Conservation (phyloP, 2,329 filamentous ascomycete genomes). For the Sclerotinia subarctica region DNA sequence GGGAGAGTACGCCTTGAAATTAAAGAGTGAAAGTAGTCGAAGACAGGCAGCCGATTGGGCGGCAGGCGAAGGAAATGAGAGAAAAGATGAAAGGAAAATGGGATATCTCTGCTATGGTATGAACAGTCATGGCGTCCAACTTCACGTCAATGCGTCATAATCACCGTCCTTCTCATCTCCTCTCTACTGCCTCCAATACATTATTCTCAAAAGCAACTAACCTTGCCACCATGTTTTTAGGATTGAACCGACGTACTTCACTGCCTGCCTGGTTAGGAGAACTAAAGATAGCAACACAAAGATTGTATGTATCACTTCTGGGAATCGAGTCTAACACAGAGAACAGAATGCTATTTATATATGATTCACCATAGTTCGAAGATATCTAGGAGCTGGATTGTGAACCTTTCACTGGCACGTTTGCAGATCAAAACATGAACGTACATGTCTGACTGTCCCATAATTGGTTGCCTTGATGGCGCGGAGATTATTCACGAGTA, state of each 20-base stretch:
- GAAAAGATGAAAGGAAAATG: neutral
- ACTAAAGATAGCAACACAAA: neutral
- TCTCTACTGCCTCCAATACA: neutral
- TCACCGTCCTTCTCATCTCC: neutral
- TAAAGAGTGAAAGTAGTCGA: conserved; percentile 9
- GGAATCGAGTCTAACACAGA: neutral
- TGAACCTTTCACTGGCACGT: neutral
- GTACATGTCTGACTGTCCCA: neutral
- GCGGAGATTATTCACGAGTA: neutral
- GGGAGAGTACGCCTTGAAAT: conserved; percentile 25
- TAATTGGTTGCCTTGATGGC: neutral
- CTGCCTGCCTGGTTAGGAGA: neutral
- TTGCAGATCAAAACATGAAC: neutral
- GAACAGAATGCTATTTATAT: neutral
- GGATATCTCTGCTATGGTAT: conserved; percentile 6
- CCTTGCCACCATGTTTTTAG: conserved; percentile 9
- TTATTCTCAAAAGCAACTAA: neutral
- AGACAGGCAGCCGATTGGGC: conserved; percentile 10
- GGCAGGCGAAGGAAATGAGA: neutral
- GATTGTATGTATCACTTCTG: neutral
- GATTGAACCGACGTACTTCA: no score
- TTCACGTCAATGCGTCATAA: neutral
- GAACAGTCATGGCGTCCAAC: neutral
- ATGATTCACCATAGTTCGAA: neutral
- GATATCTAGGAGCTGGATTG: neutral